A percentile compares a stretch with the other conserved stretches of the same genome.
Evolutionary conservation across 805 yeast genomes (phyloP).

Genomic region (Wickerhamomyces strasburgensis): DNA sequence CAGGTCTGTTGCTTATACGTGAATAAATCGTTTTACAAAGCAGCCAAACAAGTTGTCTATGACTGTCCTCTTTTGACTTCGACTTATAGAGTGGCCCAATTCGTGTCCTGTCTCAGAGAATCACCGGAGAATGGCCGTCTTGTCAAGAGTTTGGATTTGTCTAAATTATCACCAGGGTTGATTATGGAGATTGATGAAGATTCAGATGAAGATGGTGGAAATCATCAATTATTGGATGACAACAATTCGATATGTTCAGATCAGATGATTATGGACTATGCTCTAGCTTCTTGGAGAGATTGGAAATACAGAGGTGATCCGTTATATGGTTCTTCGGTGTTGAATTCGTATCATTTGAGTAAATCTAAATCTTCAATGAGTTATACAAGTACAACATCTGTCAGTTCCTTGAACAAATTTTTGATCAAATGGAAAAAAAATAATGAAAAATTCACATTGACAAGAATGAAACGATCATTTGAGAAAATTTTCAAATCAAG

Average conservation of each 20-base stretch:
- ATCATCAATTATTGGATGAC: too few species aligned
- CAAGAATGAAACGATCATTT: slow-evolving; percentile 3
- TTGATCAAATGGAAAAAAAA: slow-evolving; percentile 6
- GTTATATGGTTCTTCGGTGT: slow-evolving; percentile 40
- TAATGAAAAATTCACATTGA: slow-evolving; percentile 6
- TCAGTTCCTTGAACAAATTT: slow-evolving; percentile 14
- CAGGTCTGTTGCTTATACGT: slow-evolving; percentile 46
- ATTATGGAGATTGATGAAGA: slow-evolving; percentile 19
- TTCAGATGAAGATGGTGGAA: slow-evolving; percentile 8
- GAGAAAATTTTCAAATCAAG: slow-evolving; percentile 8
- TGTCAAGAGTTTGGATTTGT: slow-evolving; percentile 56
- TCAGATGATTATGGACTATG: slow-evolving; percentile 23
- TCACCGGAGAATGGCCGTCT: slow-evolving; percentile 50
- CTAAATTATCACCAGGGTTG: slow-evolving; percentile 39
- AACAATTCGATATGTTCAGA: slow-evolving; percentile 8
- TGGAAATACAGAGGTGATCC: slow-evolving; percentile 81
- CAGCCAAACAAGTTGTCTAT: slow-evolving; percentile 54
- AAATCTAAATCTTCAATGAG: slow-evolving; percentile 23
- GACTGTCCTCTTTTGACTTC: slow-evolving; percentile 52
- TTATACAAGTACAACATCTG: slow-evolving; percentile 15
- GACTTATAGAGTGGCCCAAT: slow-evolving; percentile 76
- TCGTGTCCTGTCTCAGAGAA: slow-evolving; percentile 60
- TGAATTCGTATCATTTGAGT: slow-evolving; percentile 28
- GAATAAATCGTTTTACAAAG: slow-evolving; percentile 42
- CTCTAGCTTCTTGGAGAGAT: slow-evolving; percentile 85